Conservation (phyloP, 805 yeast genomes). For the Kodamaea nitidulidarum region DNA sequence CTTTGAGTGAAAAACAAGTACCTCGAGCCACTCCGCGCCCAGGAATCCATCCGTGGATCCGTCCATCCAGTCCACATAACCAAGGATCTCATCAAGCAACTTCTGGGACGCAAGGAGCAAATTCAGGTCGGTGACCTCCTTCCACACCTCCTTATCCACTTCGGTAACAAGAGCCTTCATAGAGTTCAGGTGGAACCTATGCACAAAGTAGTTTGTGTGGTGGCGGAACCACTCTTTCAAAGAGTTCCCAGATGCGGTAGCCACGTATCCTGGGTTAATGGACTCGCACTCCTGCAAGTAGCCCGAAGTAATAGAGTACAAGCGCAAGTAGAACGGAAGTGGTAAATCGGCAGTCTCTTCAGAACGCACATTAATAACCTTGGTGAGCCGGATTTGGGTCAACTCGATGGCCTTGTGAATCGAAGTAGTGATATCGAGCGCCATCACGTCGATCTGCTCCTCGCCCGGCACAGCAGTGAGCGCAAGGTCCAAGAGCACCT, state of each 20-base stretch:
- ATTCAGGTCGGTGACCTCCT: constrained; percentile 55
- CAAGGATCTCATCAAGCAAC: constrained; percentile 21
- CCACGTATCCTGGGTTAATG: constrained; percentile 63
- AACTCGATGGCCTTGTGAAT: constrained; percentile 65
- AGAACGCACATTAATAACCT: constrained; percentile 71
- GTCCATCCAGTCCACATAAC: constrained; percentile 22
- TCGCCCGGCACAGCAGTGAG: constrained; percentile 26
- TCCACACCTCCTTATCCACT: constrained; percentile 76
- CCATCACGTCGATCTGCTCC: constrained; percentile 42
- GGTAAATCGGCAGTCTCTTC: constrained; percentile 60
- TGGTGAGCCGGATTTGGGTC: constrained; percentile 72
- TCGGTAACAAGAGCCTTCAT: constrained; percentile 43
- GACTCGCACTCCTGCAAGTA: constrained; percentile 82
- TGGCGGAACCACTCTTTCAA: constrained; percentile 63
- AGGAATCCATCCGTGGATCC: constrained; percentile 16
- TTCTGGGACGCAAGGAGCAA: constrained; percentile 27
- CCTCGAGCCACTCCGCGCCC: constrained; percentile 26
- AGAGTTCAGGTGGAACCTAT: constrained; percentile 50
- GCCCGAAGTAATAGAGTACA: constrained; percentile 61
- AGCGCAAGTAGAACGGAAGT: constrained; percentile 58
- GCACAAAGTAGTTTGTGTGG: constrained; percentile 59
- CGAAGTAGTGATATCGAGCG: constrained; percentile 62
- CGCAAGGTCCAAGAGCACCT: constrained; percentile 68
- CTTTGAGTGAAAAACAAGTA: constrained; percentile 18
- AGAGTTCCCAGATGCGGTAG: constrained; percentile 45